Conservation (phyloP, 148 eudicot genomes). For the Bassia scoparia region DNA sequence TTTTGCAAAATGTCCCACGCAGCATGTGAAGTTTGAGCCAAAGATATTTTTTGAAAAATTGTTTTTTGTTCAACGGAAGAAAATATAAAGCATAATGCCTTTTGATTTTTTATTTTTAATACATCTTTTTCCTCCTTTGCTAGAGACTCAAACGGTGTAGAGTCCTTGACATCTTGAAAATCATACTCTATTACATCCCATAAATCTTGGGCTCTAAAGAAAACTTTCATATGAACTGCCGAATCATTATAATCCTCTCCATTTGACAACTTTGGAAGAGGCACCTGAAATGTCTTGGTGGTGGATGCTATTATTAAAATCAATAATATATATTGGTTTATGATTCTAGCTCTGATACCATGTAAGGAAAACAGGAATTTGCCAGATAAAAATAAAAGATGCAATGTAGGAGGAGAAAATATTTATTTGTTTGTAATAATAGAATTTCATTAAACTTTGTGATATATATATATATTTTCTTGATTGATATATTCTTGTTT, state of each 20-base stretch:
- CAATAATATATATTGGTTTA: background rate
- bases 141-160: background rate
- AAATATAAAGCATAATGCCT: background rate
- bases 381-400: too few species aligned
- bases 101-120: conserved; percentile 1
- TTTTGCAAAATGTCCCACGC: conserved; percentile 6
- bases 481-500: background rate
- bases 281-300: background rate
- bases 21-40: background rate
- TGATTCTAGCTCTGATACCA: too few species aligned
- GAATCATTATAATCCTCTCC: background rate
- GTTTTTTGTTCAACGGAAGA: background rate
- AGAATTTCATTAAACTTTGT: too few species aligned
- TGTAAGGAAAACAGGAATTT: too few species aligned
- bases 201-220: conserved; percentile 1
- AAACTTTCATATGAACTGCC: background rate
- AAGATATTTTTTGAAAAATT: background rate
- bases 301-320: background rate
- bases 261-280: background rate
- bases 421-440: too few species aligned
- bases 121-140: conserved; percentile 1
- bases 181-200: background rate
- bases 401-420: too few species aligned
- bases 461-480: too few species aligned
- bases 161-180: background rate